phyloP scores from a whole-genome alignment of 345 rosid genomes.

The Hibiscus tridactylites region DNA sequence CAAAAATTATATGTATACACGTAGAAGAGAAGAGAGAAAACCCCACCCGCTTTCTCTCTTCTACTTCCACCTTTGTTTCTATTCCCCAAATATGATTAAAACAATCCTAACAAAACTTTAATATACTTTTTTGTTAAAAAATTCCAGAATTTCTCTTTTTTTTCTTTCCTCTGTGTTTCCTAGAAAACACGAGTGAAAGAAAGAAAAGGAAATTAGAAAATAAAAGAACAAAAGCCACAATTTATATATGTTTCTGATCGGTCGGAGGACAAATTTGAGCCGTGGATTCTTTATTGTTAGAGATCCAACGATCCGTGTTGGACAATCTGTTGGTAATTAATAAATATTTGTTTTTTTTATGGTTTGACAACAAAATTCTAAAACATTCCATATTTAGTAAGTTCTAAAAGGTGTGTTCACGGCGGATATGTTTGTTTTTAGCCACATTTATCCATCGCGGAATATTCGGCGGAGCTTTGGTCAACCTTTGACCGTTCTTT shows the following conservation, averaged over 20 bases:
- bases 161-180: background rate
- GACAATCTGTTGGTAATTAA: background rate
- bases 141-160: background rate
- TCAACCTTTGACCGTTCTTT: conserved; percentile 21
- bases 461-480: conserved; percentile 33
- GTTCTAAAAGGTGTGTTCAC: background rate
- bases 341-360: background rate
- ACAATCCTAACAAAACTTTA: background rate
- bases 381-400: background rate
- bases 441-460: conserved; percentile 31
- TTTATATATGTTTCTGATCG: conserved; percentile 14
- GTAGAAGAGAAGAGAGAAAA: conserved; percentile 27
- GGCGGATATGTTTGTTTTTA: background rate
- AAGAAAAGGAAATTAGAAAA: background rate
- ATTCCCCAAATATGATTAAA: background rate
- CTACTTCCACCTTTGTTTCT: conserved; percentile 21
- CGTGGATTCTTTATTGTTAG: conserved; percentile 23
- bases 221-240: conserved; percentile 7
- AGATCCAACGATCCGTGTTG: conserved; percentile 28
- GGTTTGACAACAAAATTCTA: background rate
- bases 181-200: background rate
- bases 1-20: background rate
- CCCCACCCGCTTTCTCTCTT: conserved; percentile 24
- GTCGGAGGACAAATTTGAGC: conserved; percentile 33
- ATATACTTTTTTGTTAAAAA: background rate